Evolutionary conservation across 768 basidiomycete genomes (phyloP).

Genomic region (Boletus barrowsii): DNA sequence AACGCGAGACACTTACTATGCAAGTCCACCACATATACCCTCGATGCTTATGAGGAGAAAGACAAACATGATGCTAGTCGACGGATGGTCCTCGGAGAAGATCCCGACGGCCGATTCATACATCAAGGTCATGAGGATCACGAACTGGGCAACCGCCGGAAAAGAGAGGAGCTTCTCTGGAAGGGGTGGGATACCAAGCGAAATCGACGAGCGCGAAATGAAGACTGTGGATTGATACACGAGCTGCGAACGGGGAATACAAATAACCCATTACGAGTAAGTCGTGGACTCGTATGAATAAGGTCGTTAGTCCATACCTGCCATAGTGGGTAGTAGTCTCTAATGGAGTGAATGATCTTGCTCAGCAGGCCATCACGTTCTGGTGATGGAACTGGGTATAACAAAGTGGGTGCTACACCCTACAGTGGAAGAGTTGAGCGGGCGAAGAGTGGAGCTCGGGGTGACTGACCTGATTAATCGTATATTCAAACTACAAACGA

Average conservation of each 20-base stretch:
- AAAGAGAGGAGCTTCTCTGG: slow-evolving; percentile 65
- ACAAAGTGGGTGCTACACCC: slow-evolving; percentile 86
- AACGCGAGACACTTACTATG: slow-evolving; percentile 60
- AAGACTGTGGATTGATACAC: slow-evolving; percentile 92
- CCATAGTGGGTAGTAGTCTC: slow-evolving; percentile 96
- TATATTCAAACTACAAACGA: slow-evolving; percentile 76
- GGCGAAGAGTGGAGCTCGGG: neutral
- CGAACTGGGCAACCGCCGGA: slow-evolving; percentile 69
- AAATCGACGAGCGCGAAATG: slow-evolving; percentile 87
- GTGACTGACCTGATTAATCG: slow-evolving; percentile 74
- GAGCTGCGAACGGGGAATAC: slow-evolving; percentile 41
- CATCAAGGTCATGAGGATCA: slow-evolving; percentile 59
- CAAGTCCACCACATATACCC: slow-evolving; percentile 89
- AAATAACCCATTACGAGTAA: neutral
- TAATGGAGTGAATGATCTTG: slow-evolving; percentile 74
- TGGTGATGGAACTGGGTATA: slow-evolving; percentile 78
- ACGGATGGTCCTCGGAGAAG: slow-evolving; percentile 45
- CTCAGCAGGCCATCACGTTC: slow-evolving; percentile 61
- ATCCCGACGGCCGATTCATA: slow-evolving; percentile 69
- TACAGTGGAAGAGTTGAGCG: slow-evolving; percentile 24
- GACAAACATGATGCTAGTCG: slow-evolving; percentile 56
- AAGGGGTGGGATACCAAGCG: slow-evolving; percentile 77
- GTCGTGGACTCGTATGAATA: neutral
- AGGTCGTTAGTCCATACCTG: slow-evolving; percentile 49
- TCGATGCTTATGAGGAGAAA: slow-evolving; percentile 82